phyloP scores from a whole-genome alignment of 371 early-diverging fungal genomes.

The Coemansia sp. region DNA sequence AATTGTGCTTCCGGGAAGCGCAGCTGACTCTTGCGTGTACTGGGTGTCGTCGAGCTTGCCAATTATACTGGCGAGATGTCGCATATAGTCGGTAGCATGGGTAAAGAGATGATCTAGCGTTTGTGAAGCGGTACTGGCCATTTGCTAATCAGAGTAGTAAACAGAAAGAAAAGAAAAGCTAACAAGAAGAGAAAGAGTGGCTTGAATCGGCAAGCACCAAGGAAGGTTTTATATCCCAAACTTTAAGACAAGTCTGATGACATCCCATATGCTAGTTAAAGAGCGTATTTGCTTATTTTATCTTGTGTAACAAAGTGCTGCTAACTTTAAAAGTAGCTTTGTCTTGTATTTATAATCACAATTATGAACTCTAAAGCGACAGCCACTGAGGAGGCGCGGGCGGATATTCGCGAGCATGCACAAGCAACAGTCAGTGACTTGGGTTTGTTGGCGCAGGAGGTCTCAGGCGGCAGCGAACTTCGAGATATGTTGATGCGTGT shows the following conservation, averaged over 20 bases:
- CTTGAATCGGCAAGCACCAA: neutral
- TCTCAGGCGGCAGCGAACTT: constrained; percentile 42
- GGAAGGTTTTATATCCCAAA: neutral
- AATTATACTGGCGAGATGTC: constrained; percentile 10
- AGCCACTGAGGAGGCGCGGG: constrained; percentile 38
- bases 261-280: neutral
- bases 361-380: constrained; percentile 11
- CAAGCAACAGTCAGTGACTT: constrained; percentile 31
- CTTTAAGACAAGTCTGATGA: neutral
- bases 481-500: constrained; percentile 31
- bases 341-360: too few species aligned
- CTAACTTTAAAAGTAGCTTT: too few species aligned
- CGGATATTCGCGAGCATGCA: constrained; percentile 43
- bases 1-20: constrained; percentile 64
- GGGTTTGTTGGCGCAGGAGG: constrained; percentile 39
- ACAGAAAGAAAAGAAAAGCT: neutral
- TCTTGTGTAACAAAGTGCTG: too few species aligned
- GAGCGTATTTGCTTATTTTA: too few species aligned
- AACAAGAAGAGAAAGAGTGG: neutral
- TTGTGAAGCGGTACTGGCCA: neutral
- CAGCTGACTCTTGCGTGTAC: constrained; percentile 54
- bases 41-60: constrained; percentile 23
- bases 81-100: constrained; percentile 12
- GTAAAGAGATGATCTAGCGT: constrained; percentile 17
- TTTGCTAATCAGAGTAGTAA: neutral